phyloP scores from a whole-genome alignment of 495 filamentous ascomycete genomes.

The Aspergillus taichungensis region DNA sequence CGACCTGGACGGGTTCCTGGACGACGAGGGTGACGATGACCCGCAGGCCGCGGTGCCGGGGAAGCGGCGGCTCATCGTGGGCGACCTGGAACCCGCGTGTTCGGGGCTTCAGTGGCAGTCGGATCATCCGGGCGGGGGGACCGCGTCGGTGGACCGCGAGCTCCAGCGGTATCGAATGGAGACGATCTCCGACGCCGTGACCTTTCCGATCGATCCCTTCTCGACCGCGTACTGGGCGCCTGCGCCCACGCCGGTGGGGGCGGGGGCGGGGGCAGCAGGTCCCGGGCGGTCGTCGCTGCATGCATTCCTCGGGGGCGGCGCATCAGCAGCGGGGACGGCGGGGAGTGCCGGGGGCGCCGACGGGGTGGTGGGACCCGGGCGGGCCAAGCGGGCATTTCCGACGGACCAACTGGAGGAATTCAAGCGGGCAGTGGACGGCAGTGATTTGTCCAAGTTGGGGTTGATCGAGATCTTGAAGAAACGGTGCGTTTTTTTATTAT shows the following conservation, averaged over 20 bases:
- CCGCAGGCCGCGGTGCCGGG: constrained; percentile 14
- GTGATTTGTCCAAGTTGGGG: constrained; percentile 65
- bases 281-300: constrained; percentile 16
- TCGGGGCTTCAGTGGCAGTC: constrained; percentile 75
- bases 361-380: constrained; percentile 10
- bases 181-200: constrained; percentile 49
- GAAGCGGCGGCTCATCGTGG: constrained; percentile 43
- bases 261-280: not conserved
- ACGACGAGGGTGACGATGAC: constrained; percentile 43
- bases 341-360: constrained; percentile 4
- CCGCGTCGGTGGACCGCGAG: constrained; percentile 30
- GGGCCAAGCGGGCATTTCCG: constrained; percentile 35
- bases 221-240: constrained; percentile 62
- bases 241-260: constrained; percentile 6
- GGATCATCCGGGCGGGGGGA: constrained; percentile 17
- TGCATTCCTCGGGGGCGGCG: constrained; percentile 15
- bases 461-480: constrained; percentile 69
- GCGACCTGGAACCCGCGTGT: constrained; percentile 65
- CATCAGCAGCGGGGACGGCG: constrained; percentile 2
- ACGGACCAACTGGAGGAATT: constrained; percentile 62
- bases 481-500: constrained; percentile 36
- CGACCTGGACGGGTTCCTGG: constrained; percentile 47
- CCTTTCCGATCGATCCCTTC: constrained; percentile 72
- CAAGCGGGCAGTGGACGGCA: constrained; percentile 58
- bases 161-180: constrained; percentile 57